These are phyloP conservation scores for Silene latifolia DNA, from an alignment of 148 eudicot species.

Conservation along the genomic window DNA sequence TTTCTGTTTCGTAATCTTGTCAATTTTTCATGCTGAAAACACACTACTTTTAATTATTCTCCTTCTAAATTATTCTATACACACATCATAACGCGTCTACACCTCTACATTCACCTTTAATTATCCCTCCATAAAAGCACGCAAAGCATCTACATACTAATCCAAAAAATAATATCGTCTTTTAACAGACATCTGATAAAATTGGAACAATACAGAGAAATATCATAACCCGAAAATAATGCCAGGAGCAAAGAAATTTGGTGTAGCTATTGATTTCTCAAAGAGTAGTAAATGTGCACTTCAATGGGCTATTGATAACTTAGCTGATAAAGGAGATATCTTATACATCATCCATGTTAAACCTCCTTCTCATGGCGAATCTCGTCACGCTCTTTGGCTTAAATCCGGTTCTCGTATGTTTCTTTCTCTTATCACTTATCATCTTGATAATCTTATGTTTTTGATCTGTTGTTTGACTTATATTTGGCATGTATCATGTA, in stretches of 20 bases:
- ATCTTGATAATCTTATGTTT: background rate
- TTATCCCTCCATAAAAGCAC: background rate
- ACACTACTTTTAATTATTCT: background rate
- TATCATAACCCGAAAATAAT: too few species aligned
- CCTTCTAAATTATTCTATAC: background rate
- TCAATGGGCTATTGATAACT: constrained; percentile 77
- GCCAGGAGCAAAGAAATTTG: constrained; percentile 25
- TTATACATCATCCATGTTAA: constrained; percentile 63
- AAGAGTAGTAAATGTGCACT: constrained; percentile 80
- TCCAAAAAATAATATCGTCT: too few species aligned
- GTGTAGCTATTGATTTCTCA: constrained; percentile 35
- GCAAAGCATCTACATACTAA: background rate
- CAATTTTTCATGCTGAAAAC: background rate
- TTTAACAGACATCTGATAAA: background rate
- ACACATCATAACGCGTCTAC: background rate
- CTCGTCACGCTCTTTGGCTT: constrained; percentile 57
- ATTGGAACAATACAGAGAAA: background rate
- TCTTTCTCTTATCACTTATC: background rate
- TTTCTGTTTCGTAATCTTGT: background rate
- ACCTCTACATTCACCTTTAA: too few species aligned
- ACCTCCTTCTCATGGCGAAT: constrained; percentile 39
- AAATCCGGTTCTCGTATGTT: constrained; percentile 72
- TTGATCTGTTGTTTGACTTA: constrained; percentile 1
- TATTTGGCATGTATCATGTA: background rate
- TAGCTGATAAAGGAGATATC: constrained; percentile 70